Percentiles rank a stretch among this genome's conserved stretches.
phyloP scores from a whole-genome alignment of 2,329 filamentous ascomycete species.

The Fusarium mexicanum region DNA sequence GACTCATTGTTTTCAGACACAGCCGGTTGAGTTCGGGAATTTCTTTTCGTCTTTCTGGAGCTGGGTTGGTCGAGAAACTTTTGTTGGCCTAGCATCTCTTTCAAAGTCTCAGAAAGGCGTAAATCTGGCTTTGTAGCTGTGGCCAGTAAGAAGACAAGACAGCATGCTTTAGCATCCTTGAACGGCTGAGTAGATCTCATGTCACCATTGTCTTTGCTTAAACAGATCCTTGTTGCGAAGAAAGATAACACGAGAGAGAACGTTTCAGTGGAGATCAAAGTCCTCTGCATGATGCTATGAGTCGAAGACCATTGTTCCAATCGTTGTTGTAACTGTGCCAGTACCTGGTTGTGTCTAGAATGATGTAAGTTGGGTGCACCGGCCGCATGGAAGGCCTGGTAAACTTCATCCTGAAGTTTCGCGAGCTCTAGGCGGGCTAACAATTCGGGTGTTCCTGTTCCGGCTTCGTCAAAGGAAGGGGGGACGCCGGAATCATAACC shows the following conservation, averaged over 20 bases:
- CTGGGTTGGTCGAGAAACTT: neutral
- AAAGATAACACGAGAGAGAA: slow-evolving; percentile 32
- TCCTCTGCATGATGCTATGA: slow-evolving; percentile 24
- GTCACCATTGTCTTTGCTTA: slow-evolving; percentile 16
- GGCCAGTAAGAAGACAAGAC: slow-evolving; percentile 36
- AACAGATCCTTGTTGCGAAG: slow-evolving; percentile 36
- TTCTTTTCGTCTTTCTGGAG: neutral
- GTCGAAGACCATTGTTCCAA: slow-evolving; percentile 36
- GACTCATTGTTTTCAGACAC: slow-evolving; percentile 16
- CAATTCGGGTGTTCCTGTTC: neutral
- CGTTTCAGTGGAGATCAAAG: slow-evolving; percentile 11
- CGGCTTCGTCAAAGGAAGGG: neutral
- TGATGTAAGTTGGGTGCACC: slow-evolving; percentile 12
- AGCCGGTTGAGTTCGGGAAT: neutral
- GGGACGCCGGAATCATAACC: slow-evolving; percentile 25
- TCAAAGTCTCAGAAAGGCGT: slow-evolving; percentile 20
- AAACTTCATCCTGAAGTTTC: slow-evolving; percentile 39
- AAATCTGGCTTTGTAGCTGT: slow-evolving; percentile 27
- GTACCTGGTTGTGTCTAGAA: slow-evolving; percentile 6
- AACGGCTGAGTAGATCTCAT: slow-evolving; percentile 1
- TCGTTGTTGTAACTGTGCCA: slow-evolving; percentile 29
- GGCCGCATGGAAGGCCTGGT: slow-evolving; percentile 24
- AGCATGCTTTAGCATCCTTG: slow-evolving; percentile 39
- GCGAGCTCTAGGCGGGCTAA: slow-evolving; percentile 36
- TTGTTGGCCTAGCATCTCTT: slow-evolving; percentile 20